Percentiles rank a stretch among this genome's conserved stretches.
Conservation (phyloP, 805 yeast species). For the Candida loeiensis region DNA sequence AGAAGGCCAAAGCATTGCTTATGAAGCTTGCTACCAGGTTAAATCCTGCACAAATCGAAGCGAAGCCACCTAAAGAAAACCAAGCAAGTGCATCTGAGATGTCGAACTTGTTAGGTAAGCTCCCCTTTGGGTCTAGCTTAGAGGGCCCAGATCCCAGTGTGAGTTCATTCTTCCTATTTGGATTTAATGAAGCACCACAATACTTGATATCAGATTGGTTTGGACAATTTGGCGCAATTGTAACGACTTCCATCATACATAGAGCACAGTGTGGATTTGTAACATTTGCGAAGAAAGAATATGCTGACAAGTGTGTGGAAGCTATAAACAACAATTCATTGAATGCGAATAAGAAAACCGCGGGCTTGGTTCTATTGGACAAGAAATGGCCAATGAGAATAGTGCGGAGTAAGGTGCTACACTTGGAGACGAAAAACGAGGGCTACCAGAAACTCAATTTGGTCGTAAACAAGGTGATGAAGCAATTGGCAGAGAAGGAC, state of each 20-base stretch:
- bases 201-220: constrained; percentile 53
- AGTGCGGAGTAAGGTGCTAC: constrained; percentile 50
- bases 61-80: constrained; percentile 10
- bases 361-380: constrained; percentile 33
- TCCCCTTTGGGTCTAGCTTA: constrained; percentile 70
- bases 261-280: constrained; percentile 63
- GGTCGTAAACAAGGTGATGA: constrained; percentile 52
- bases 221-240: constrained; percentile 43
- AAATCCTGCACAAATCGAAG: constrained; percentile 9
- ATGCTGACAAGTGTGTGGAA: constrained; percentile 47
- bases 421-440: constrained; percentile 38
- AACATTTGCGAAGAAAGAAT: constrained; percentile 44
- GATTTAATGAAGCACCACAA: constrained; percentile 66
- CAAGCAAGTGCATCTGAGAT: constrained; percentile 41
- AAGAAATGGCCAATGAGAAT: constrained; percentile 46
- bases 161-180: constrained; percentile 71
- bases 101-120: constrained; percentile 47
- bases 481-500: constrained; percentile 47
- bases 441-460: constrained; percentile 48
- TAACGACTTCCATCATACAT: constrained; percentile 50
- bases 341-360: constrained; percentile 23
- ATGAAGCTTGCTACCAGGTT: constrained; percentile 41
- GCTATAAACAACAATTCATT: constrained; percentile 22
- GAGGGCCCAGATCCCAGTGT: constrained; percentile 27
- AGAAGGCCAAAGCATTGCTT: constrained; percentile 49